Conservation (phyloP, 1,284 basidiomycete species). For the Tetrapyrgos nigripes region DNA sequence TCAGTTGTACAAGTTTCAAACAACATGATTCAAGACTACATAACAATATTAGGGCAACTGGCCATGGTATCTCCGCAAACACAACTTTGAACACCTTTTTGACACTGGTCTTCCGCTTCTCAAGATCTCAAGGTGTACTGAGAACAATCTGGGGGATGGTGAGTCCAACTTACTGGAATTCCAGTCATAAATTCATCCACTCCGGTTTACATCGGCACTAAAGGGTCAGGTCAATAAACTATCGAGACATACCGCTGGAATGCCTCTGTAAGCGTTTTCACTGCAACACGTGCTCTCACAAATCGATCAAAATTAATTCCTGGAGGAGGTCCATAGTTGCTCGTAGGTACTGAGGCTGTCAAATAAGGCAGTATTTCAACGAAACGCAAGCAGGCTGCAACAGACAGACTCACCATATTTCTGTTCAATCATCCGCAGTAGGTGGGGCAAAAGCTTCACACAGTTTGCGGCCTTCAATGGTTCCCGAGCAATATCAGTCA, state of each 20-base stretch:
- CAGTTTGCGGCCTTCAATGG: slow-evolving; percentile 77
- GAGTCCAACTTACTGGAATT: neutral
- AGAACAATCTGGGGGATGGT: slow-evolving; percentile 9
- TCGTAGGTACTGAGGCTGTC: slow-evolving; percentile 60
- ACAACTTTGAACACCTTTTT: neutral
- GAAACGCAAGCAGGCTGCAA: slow-evolving; percentile 7
- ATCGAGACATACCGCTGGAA: slow-evolving; percentile 66
- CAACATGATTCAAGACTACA: too few relatives aligned
- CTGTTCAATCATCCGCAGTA: slow-evolving; percentile 69
- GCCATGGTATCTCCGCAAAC: neutral
- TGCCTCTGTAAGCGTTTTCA: slow-evolving; percentile 81
- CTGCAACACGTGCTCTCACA: slow-evolving; percentile 79
- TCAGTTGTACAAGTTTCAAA: too few relatives aligned
- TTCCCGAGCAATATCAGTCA: slow-evolving; percentile 75
- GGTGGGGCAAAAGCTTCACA: slow-evolving; percentile 71
- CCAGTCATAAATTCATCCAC: slow-evolving; percentile 66
- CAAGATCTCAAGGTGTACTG: slow-evolving; percentile 8
- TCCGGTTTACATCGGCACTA: slow-evolving; percentile 68
- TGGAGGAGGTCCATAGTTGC: slow-evolving; percentile 65
- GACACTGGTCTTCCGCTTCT: neutral
- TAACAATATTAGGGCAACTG: too few relatives aligned
- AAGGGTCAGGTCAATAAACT: slow-evolving; percentile 4
- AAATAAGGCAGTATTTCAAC: slow-evolving; percentile 8
- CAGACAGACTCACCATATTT: slow-evolving; percentile 70
- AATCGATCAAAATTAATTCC: slow-evolving; percentile 88